Evolutionary conservation across 192 early-diverging fungal species (phyloP).

Genomic region (Coemansia sp.): DNA sequence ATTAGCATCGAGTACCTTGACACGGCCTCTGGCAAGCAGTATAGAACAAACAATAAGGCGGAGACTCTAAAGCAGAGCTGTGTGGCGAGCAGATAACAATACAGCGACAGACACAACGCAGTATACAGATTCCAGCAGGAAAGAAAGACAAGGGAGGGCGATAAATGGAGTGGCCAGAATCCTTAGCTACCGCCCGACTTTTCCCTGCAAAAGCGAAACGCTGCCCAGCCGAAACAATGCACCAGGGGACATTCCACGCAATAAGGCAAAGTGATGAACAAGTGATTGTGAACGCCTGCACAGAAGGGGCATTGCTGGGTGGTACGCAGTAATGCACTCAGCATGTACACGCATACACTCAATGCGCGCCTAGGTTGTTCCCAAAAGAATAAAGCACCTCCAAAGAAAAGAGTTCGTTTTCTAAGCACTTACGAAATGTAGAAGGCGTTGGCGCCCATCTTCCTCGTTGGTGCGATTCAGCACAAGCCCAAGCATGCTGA

Average conservation of each 20-base stretch:
- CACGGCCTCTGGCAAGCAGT: not conserved
- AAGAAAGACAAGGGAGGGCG: not conserved
- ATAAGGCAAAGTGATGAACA: not conserved
- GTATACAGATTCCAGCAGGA: not conserved
- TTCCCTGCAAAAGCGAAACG: not conserved
- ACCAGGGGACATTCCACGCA: not conserved
- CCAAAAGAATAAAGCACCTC: not conserved
- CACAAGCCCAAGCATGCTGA: conserved; percentile 57
- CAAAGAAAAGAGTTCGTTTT: not conserved
- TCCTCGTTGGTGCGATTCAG: conserved; percentile 53
- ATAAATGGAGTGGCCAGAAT: not conserved
- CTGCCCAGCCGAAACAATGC: not conserved
- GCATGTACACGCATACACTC: not conserved
- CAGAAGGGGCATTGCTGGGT: conserved; percentile 6
- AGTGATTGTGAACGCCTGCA: conserved; percentile 8
- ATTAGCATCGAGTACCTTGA: not conserved
- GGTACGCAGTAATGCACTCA: conserved; percentile 10
- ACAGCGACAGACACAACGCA: not conserved
- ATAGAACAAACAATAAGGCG: not conserved
- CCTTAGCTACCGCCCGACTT: not conserved
- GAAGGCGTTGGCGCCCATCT: conserved; percentile 50
- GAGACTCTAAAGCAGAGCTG: not conserved
- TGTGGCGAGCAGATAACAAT: not conserved
- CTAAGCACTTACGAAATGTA: conserved; percentile 53
- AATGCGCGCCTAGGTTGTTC: not conserved